Base-by-base conservation (phyloP, 2,329 filamentous ascomycete genomes). In the Ceratocystis ficicola region DNA sequence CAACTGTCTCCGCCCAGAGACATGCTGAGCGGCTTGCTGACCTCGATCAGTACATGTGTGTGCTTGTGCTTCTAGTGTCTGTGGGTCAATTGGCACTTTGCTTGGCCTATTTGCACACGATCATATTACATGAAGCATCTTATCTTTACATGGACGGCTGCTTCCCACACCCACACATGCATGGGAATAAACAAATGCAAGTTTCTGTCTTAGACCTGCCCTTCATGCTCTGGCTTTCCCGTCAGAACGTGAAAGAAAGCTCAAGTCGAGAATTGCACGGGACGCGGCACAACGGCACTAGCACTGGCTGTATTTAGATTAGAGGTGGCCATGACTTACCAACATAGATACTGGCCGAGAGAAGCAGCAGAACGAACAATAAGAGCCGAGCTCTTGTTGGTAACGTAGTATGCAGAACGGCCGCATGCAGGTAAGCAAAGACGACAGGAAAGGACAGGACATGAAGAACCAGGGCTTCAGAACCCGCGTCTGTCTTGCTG, bases 321-420 rank as follows among this genome's bases (percentile, higher is more conserved):
- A 41, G 36, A 41, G 36, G 10, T 41, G 36, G 32, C 32, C 32
- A 36, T 10, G 32, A 36, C 32, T 36, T 36, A 36, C 32, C 7
- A 36, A 36, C 32, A 10, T 36, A 36, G 32, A 36, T 36, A 36
- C 28, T 30, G 28, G 30, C 30, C 30, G 30, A 32, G 30, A 32
- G 30, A 32, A 7, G 5, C 1, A 5, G 44, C 5, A 48, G 44
- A 48, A 25, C 8, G 25, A 20, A 50, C 3, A 20, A 50, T 10
- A 22, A 50, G 46, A 50, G 17, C 46, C 52, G 10, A 32, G 25
- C 52, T 17, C 25, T 57, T 55, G 12, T 17, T 22, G 3, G 52
- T 17, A 57, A 57, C 52, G 52, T 57, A 28, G 52, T 57, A 57
- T 57, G 52, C 52, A 57, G 52, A 30, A 25, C n/a, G 7, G n/a